Base-by-base conservation (phyloP, 164 flowering plant species). In the Euptelea pleiosperma region DNA sequence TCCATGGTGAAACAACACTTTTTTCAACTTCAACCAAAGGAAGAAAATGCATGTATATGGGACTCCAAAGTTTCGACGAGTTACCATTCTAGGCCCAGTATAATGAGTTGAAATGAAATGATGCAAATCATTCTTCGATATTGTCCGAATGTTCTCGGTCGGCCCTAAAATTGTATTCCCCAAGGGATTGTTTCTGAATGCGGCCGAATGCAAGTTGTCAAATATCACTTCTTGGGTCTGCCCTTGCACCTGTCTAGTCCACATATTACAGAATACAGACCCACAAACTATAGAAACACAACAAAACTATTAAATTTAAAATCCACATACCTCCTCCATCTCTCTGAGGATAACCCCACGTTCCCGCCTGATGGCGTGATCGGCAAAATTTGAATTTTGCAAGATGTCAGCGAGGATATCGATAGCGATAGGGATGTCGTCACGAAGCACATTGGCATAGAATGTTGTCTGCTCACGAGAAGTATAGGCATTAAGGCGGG, bases 391-490 rank as follows among this genome's bases (percentile, higher is more conserved):
- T 2, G 93, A 86, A 57, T 89, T 84, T 79, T 89, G 96, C 70
- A 89, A 53, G 18, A 89, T 86, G 73, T 86, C 91, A 21, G 91
- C 74, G 47, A 89, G 70, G 29, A 86, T 77, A 56, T 81, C 91
- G 33, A 89, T 60, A 3, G 90, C 92, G 22, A 62, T 57, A 2
- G 71, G 68, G 5, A 89, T 83, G 57, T 89, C 84, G 53, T 73
- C 74, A 21, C 71, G 78, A 75, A 80, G 25, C 4, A 89, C 94
- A 67, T 85, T 84, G 6, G 94, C 93, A 34, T 80, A 89, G 58
- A 79, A 89, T 3, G 96, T 80, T 5, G 96, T 89, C 73, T 89
- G 96, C 69, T 89, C 96, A 63, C 96, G 76, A 0, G 86, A 81
- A 6, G 96, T 89, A 57, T 89, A 89, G 3, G 94, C 96, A 73